Evolutionary conservation across 257 asterid species (phyloP), one percentile per base, ranked within the genome.

Genomic region (Dorcoceras hygrometricum): DNA sequence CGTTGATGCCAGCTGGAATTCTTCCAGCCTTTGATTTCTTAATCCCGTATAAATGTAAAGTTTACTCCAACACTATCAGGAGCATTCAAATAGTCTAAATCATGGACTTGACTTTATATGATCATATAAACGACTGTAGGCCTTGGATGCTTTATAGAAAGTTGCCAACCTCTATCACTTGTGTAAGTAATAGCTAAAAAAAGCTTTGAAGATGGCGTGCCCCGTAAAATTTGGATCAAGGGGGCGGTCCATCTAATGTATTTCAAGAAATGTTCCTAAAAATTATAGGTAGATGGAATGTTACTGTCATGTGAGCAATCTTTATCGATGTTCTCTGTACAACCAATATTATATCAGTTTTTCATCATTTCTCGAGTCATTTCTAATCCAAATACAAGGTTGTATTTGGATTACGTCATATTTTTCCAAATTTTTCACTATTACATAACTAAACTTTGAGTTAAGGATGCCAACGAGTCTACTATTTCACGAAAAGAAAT

Each of bases 1-100:
- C 25, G 87, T 90, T 16, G 93, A 90, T 69, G 91, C 91, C 66
- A 90, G 96, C 79, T 88, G 96, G 96, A 84, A 84, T 68, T 88
- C 93, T 71, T 90, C 97, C 39, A 71, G 84, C 72, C 93, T 89
- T 11, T 89, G 36, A 80, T 72, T 11, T 62, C 26, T 16, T 6
- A 16, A 14, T 46, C 46, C 12, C 31, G 25, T 58, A 51, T 62
- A 48, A n/a, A 57, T 32, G 54, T 16, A 46, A n/a, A 16, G 54
- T 46, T 32, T 29, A 26, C 4, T 22, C 23, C 43, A 0, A 24
- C 5, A 24, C 51, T 14, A n/a, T 18, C 29, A 62, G 54, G 48
- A 36, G 46, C 26, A 26, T 66, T 2, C 16, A 23, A 8, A 26
- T 73, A 36, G 48, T 48, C 10, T 43, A 27, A 10, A 25, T 31